phyloP scores from a whole-genome alignment of 306 rosid genomes.

The Vigna nakashimae region DNA sequence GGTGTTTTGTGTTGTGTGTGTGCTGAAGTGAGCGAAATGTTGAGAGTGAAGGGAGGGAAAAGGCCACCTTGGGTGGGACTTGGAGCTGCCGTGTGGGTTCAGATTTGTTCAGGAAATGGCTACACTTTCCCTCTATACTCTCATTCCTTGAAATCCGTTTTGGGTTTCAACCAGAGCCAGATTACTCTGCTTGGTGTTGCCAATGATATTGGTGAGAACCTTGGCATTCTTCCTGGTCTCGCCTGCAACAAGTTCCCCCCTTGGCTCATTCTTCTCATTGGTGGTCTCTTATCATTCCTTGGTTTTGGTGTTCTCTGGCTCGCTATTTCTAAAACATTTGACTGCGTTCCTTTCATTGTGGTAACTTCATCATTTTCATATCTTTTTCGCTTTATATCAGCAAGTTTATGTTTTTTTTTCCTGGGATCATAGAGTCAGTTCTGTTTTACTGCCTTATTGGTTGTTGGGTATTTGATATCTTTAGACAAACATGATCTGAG shows the following conservation, averaged over 20 bases:
- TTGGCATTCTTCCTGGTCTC: slow-evolving; percentile 77
- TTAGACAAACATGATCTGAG: not conserved
- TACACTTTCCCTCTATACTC: slow-evolving; percentile 75
- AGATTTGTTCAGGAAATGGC: slow-evolving; percentile 67
- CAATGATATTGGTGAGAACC: slow-evolving; percentile 83
- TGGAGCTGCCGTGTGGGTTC: slow-evolving; percentile 83
- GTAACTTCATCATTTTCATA: slow-evolving; percentile 43
- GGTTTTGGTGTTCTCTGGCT: slow-evolving; percentile 79
- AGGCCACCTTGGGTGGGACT: slow-evolving; percentile 92
- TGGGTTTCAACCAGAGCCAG: slow-evolving; percentile 77
- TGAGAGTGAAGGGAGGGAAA: slow-evolving; percentile 65
- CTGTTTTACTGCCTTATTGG: not conserved
- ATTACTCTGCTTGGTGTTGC: slow-evolving; percentile 80
- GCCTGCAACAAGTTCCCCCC: slow-evolving; percentile 80
- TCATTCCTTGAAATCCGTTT: slow-evolving; percentile 67
- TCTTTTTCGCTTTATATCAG: not conserved
- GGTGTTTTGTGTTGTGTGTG: not conserved
- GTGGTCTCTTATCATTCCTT: slow-evolving; percentile 61
- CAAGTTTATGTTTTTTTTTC: not conserved
- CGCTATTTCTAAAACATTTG: slow-evolving; percentile 52
- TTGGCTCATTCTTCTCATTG: slow-evolving; percentile 69
- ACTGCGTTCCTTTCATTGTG: slow-evolving; percentile 65
- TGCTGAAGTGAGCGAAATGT: not conserved
- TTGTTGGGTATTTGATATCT: not conserved
- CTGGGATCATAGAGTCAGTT: not conserved